phyloP scores from a whole-genome alignment of 108 stramenopile species.

The Skeletonema grethae region DNA sequence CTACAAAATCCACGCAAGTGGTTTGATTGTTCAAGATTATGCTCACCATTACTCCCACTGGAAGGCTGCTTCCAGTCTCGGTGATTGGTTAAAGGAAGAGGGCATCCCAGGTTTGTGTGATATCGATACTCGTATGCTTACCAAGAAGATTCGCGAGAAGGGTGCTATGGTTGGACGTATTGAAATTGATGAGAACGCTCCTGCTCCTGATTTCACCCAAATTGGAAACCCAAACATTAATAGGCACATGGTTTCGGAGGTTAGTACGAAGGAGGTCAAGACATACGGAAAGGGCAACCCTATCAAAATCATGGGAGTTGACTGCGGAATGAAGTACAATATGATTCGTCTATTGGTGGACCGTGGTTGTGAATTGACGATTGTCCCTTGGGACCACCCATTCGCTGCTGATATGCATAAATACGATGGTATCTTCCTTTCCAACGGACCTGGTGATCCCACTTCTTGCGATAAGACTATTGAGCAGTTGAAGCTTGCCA shows the following conservation, averaged over 20 bases:
- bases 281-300: slow-evolving; percentile 92
- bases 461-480: slow-evolving; percentile 88
- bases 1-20: slow-evolving; percentile 91
- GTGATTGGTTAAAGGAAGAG: slow-evolving; percentile 96
- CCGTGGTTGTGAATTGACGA: slow-evolving; percentile 91
- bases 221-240: slow-evolving; percentile 84
- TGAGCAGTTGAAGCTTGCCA: slow-evolving; percentile 74
- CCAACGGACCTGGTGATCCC: slow-evolving; percentile 98
- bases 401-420: slow-evolving; percentile 86
- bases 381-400: slow-evolving; percentile 95
- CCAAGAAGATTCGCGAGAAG: slow-evolving; percentile 96
- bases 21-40: slow-evolving; percentile 93
- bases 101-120: slow-evolving; percentile 93
- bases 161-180: slow-evolving; percentile 93
- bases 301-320: slow-evolving; percentile 92
- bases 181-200: slow-evolving; percentile 72
- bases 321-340: slow-evolving; percentile 99
- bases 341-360: slow-evolving; percentile 95
- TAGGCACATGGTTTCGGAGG: slow-evolving; percentile 92
- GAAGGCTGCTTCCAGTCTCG: slow-evolving; percentile 92
- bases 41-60: slow-evolving; percentile 94
- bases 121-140: slow-evolving; percentile 95
- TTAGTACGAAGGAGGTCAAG: slow-evolving; percentile 81
- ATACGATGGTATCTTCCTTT: slow-evolving; percentile 95
- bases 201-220: slow-evolving; percentile 56